Percentiles rank a stretch among this genome's conserved stretches.
Conservation (phyloP, 306 rosid species). For the Aeschynomene evenia region DNA sequence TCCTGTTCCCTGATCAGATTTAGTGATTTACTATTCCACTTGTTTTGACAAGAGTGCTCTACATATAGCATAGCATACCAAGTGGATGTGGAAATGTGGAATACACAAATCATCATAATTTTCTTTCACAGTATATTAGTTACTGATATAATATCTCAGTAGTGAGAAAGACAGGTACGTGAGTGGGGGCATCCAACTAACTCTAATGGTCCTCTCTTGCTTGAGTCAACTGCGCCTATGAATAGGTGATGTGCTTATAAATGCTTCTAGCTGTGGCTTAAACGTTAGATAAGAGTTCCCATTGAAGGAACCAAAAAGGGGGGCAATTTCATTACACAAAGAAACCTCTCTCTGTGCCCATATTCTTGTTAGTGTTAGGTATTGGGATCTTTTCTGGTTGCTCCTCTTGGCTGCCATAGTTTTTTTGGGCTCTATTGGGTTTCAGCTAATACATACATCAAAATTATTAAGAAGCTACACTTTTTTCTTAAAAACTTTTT, state of each 20-base stretch:
- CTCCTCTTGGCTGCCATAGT: not conserved
- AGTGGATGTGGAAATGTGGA: too few species aligned
- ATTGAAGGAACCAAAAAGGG: not conserved
- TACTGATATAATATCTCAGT: not conserved
- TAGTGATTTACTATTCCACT: too few species aligned
- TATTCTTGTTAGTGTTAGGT: not conserved
- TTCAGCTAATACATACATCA: not conserved
- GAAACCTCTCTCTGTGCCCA: not conserved
- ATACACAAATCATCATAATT: not conserved
- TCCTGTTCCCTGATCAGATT: too few species aligned
- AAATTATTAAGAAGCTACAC: too few species aligned
- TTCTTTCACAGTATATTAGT: too few species aligned
- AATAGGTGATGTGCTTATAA: conserved; percentile 12
- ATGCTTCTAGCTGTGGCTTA: not conserved
- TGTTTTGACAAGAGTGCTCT: not conserved
- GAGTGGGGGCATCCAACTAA: not conserved
- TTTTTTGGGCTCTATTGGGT: not conserved
- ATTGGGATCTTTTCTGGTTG: not conserved
- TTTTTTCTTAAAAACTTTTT: too few species aligned
- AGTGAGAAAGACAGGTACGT: not conserved
- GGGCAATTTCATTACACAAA: not conserved
- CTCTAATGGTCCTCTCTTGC: not conserved
- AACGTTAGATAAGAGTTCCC: not conserved
- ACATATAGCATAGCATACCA: not conserved
- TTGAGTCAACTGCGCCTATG: not conserved